A percentile compares a stretch with the other conserved stretches of the same genome.
Evolutionary conservation across 2,329 filamentous ascomycete species (phyloP).

Genomic region (Botrytis galanthina): DNA sequence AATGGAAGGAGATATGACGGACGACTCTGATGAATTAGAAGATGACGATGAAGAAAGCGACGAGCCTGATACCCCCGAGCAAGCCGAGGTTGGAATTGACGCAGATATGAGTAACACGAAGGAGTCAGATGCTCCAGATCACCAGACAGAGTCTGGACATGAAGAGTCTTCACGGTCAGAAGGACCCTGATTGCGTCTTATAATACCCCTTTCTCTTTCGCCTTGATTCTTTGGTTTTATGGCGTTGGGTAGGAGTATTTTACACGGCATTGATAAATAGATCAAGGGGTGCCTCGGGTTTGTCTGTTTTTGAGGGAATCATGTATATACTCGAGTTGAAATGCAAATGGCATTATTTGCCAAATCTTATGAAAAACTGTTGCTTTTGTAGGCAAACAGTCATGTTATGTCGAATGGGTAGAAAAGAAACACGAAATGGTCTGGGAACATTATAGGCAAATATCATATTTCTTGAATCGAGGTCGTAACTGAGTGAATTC

Average conservation of each 20-base stretch:
- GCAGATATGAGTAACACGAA: conserved; percentile 36
- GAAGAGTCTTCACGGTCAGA: not conserved
- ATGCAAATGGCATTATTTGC: conserved; percentile 9
- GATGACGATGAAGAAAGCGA: conserved; percentile 32
- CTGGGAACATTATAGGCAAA: not conserved
- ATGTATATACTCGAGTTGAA: conserved; percentile 16
- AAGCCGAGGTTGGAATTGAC: conserved; percentile 26
- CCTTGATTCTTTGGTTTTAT: conserved; percentile 13
- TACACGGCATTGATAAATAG: conserved; percentile 7
- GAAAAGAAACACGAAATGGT: not conserved
- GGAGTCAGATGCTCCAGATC: conserved; percentile 32
- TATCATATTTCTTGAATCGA: not conserved
- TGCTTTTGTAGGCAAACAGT: not conserved
- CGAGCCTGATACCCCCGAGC: conserved; percentile 38
- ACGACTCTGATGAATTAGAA: conserved; percentile 18
- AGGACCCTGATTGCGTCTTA: not conserved
- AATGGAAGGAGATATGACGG: conserved; percentile 35
- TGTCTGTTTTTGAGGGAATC: not conserved
- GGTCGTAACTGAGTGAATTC: not conserved
- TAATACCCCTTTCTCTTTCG: conserved; percentile 15
- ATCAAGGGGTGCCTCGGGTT: conserved; percentile 4
- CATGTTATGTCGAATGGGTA: not conserved
- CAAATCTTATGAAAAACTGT: not conserved
- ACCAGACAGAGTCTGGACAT: conserved; percentile 21
- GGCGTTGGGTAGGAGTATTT: conserved; percentile 15